These are phyloP conservation scores for Meredithiella fracta DNA, from an alignment of 2,329 filamentous ascomycete genomes.

Conservation along the genomic window DNA sequence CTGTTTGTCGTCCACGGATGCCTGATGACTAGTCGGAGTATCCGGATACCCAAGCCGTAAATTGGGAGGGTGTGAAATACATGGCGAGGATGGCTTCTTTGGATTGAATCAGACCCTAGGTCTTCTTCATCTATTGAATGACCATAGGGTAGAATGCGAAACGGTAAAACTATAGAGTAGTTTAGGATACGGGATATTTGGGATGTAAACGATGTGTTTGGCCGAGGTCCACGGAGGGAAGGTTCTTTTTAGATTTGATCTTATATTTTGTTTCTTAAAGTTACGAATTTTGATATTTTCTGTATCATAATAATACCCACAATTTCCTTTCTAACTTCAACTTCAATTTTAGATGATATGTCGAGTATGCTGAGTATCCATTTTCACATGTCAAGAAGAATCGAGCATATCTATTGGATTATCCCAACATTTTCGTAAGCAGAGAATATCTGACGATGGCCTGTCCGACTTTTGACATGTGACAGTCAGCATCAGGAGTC, in stretches of 20 bases:
- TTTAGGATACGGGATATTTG: too few relatives aligned
- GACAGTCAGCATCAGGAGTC: neutral
- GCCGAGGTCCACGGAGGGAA: neutral
- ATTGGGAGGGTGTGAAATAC: neutral
- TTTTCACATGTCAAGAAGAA: neutral
- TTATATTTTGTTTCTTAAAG: neutral
- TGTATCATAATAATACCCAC: neutral
- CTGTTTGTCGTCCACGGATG: slow-evolving; percentile 82
- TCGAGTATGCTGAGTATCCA: neutral
- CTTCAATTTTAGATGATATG: neutral
- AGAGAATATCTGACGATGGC: neutral
- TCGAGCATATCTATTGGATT: neutral
- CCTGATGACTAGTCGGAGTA: slow-evolving; percentile 85
- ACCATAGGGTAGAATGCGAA: too few relatives aligned
- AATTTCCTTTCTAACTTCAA: neutral
- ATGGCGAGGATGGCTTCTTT: neutral
- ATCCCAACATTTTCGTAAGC: neutral
- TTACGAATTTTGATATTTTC: neutral
- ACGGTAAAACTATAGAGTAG: too few relatives aligned
- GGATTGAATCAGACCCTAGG: too few relatives aligned
- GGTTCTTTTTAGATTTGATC: neutral
- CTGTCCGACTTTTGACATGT: neutral
- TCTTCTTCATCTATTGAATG: too few relatives aligned
- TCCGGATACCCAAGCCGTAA: slow-evolving; percentile 83
- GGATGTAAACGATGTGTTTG: too few relatives aligned